Evolutionary conservation across 1,139 yeast genomes (phyloP).

Genomic region (Yamadazyma siamensis): DNA sequence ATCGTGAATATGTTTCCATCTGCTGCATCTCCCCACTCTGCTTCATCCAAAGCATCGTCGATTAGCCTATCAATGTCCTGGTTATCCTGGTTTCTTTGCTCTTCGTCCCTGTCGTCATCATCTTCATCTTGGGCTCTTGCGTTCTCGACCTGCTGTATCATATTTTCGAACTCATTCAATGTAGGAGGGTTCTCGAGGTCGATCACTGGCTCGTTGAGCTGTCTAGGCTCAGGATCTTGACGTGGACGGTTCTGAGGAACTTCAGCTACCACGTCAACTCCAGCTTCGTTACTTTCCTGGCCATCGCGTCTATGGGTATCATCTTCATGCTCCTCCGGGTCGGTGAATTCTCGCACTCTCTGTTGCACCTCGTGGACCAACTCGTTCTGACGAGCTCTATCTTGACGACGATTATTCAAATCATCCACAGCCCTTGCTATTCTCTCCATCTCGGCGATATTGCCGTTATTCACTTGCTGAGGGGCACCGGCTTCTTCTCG

Average conservation of each 20-base stretch:
- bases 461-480: conserved; percentile 20
- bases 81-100: conserved; percentile 4
- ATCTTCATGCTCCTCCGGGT: conserved; percentile 1
- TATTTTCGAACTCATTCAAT: conserved; percentile 2
- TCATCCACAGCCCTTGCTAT: conserved; percentile 32
- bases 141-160: neutral
- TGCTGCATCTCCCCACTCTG: conserved; percentile 9
- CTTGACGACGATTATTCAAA: conserved; percentile 20
- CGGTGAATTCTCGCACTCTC: conserved; percentile 7
- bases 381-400: conserved; percentile 4
- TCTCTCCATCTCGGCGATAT: conserved; percentile 24
- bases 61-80: conserved; percentile 11
- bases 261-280: neutral
- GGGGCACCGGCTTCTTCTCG: conserved; percentile 26
- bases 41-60: conserved; percentile 12
- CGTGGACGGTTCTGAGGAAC: too few relatives aligned
- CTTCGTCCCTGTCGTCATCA: conserved; percentile 7
- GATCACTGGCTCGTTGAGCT: neutral
- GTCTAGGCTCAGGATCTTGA: too few relatives aligned
- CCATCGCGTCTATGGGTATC: neutral
- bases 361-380: conserved; percentile 10
- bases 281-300: neutral
- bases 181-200: conserved; percentile 5
- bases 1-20: conserved; percentile 29
- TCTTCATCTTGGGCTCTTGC: conserved; percentile 3